These are phyloP conservation scores for Ramularia collo-cygni DNA, from an alignment of 2,329 filamentous ascomycete species.

Conservation along the genomic window DNA sequence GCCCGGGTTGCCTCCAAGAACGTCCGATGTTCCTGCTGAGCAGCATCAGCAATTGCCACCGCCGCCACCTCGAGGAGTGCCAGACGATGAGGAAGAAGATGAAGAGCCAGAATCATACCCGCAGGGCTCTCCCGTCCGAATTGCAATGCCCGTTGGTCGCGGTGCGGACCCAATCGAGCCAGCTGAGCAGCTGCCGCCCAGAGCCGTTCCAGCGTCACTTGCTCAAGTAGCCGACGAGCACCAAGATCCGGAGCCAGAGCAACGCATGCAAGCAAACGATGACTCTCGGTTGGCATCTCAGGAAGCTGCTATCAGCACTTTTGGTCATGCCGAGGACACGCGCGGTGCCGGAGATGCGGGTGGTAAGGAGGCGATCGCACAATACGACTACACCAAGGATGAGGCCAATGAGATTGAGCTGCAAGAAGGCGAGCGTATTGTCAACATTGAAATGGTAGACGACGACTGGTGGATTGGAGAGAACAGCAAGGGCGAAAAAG, in stretches of 20 bases:
- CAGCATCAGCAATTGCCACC: conserved; percentile 44
- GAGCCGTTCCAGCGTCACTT: conserved; percentile 59
- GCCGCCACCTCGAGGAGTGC: conserved; percentile 35
- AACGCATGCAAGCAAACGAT: conserved; percentile 51
- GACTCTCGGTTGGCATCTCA: conserved; percentile 48
- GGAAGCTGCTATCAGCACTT: conserved; percentile 39
- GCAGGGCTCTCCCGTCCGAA: conserved; percentile 67
- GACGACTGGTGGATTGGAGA: conserved; percentile 99
- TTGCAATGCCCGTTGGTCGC: conserved; percentile 78
- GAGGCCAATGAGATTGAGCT: conserved; percentile 96
- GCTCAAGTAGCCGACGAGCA: conserved; percentile 57
- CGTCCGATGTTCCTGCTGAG: conserved; percentile 49
- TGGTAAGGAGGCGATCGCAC: conserved; percentile 68
- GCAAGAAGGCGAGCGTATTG: conserved; percentile 78
- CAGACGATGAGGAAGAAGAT: conserved; percentile 26
- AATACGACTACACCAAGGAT: conserved; percentile 96
- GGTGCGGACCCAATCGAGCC: conserved; percentile 50
- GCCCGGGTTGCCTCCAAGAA: conserved; percentile 64
- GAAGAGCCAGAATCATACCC: conserved; percentile 37
- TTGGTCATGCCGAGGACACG: conserved; percentile 37
- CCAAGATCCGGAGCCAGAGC: conserved; percentile 58
- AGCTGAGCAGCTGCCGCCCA: conserved; percentile 40
- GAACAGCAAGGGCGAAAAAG: conserved; percentile 74
- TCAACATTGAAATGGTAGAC: conserved; percentile 93
- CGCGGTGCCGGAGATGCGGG: conserved; percentile 35